Evolutionary conservation across 805 yeast genomes (phyloP).

Genomic region (Ogataea dorogensis): DNA sequence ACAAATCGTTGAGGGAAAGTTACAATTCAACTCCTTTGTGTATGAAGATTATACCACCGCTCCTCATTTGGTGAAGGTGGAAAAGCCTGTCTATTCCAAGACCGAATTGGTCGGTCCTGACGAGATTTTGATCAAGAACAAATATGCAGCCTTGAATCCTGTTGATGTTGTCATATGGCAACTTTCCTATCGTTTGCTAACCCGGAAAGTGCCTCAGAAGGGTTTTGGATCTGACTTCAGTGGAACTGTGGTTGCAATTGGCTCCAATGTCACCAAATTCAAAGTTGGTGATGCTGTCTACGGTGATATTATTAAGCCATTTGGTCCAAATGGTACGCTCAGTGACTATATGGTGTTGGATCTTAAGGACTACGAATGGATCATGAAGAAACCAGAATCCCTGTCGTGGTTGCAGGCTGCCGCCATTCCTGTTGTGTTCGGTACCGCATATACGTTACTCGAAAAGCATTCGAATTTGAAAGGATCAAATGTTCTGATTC

Average conservation of each 20-base stretch:
- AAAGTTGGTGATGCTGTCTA: conserved; percentile 19
- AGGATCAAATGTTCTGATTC: conserved; percentile 50
- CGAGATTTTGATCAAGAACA: conserved; percentile 16
- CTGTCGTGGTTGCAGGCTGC: conserved; percentile 57
- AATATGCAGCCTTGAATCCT: conserved; percentile 19
- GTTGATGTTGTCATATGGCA: conserved; percentile 15
- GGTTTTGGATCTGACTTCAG: conserved; percentile 21
- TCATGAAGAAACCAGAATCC: conserved; percentile 46
- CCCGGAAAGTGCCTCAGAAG: conserved; percentile 4
- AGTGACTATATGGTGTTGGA: conserved; percentile 46
- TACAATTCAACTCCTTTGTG: conserved; percentile 7
- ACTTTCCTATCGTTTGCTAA: conserved; percentile 4
- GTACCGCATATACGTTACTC: conserved; percentile 50
- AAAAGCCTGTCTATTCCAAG: conserved; percentile 5
- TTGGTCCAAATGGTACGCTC: conserved; percentile 38
- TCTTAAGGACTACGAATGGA: conserved; percentile 28
- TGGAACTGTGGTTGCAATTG: conserved; percentile 19
- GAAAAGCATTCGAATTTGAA: conserved; percentile 31
- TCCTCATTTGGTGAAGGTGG: conserved; percentile 8
- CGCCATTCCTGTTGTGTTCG: conserved; percentile 60
- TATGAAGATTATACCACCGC: conserved; percentile 15
- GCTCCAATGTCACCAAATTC: conserved; percentile 15
- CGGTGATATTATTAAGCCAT: conserved; percentile 9
- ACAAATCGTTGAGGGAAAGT: conserved; percentile 9
- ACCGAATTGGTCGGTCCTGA: conserved; percentile 12